Conservation (phyloP, 805 yeast species). For the Nakazawaea ambrosiae region DNA sequence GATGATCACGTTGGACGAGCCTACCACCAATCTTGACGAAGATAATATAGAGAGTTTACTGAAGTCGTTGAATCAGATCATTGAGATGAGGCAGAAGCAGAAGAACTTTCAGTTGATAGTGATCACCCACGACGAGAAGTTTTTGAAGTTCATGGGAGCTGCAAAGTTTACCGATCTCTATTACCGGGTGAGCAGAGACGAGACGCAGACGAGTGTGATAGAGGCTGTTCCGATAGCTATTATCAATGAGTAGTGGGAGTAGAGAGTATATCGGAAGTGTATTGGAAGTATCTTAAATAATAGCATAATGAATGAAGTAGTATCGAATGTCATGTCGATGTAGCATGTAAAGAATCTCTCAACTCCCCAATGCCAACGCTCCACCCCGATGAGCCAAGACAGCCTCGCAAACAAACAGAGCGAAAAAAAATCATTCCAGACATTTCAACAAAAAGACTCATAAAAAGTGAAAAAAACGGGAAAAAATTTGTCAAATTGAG, state of each 20-base stretch:
- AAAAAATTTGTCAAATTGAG: too few relatives aligned
- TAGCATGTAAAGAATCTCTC: too few relatives aligned
- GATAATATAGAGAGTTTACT: conserved; percentile 89
- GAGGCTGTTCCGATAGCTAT: conserved; percentile 10
- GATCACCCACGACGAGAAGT: conserved; percentile 94
- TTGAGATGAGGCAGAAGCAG: conserved; percentile 68
- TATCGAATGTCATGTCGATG: too few relatives aligned
- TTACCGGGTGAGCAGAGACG: conserved; percentile 74
- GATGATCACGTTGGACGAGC: conserved; percentile 93
- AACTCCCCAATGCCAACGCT: too few relatives aligned
- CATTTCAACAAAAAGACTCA: too few relatives aligned
- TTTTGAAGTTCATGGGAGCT: conserved; percentile 80
- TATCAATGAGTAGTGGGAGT: conserved; percentile 4
- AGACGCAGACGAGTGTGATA: conserved; percentile 73
- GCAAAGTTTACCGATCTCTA: conserved; percentile 80
- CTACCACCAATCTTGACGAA: conserved; percentile 90
- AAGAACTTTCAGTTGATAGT: conserved; percentile 90
- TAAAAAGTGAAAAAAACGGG: too few relatives aligned
- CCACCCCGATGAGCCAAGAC: too few relatives aligned
- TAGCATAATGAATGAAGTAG: too few relatives aligned
- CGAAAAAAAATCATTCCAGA: too few relatives aligned
- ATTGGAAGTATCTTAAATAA: too few relatives aligned
- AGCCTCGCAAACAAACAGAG: too few relatives aligned
- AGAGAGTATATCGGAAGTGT: too few relatives aligned
- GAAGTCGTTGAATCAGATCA: conserved; percentile 64